Evolutionary conservation across 805 yeast genomes (phyloP).

Genomic region (Wickerhamomyces bovis): DNA sequence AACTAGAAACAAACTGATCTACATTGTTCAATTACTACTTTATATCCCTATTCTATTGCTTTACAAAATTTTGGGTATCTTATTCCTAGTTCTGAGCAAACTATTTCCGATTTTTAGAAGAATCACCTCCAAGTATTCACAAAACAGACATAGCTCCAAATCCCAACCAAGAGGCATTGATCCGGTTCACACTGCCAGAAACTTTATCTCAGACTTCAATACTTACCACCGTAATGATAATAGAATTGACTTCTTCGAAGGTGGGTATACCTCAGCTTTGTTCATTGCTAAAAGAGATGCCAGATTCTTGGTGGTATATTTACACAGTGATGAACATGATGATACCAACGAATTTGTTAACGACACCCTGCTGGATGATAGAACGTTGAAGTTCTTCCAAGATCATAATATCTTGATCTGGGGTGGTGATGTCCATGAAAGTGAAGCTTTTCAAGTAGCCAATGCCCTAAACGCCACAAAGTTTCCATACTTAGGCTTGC

Average conservation of each 20-base stretch:
- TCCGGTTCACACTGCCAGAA: constrained; percentile 48
- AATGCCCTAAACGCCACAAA: constrained; percentile 63
- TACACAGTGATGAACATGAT: constrained; percentile 70
- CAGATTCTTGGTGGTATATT: constrained; percentile 64
- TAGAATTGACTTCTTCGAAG: constrained; percentile 43
- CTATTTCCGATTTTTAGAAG: constrained; percentile 33
- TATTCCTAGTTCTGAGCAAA: constrained; percentile 23
- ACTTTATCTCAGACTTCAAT: constrained; percentile 47
- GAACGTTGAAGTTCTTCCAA: constrained; percentile 40
- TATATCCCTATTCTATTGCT: constrained; percentile 29
- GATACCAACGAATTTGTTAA: constrained; percentile 47
- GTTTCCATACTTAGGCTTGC: constrained; percentile 77
- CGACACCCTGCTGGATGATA: constrained; percentile 46
- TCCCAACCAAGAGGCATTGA: constrained; percentile 34
- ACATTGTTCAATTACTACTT: constrained; percentile 25
- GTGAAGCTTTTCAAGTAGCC: constrained; percentile 82
- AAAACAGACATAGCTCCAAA: constrained; percentile 30
- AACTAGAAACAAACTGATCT: constrained; percentile 20
- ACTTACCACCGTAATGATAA: constrained; percentile 30
- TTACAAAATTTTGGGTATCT: constrained; percentile 23
- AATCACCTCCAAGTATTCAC: constrained; percentile 30
- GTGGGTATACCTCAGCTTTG: constrained; percentile 78
- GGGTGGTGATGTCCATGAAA: constrained; percentile 81
- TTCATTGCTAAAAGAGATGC: constrained; percentile 62
- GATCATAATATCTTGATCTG: constrained; percentile 59